These are phyloP conservation scores for Athelia psychrophila DNA, from an alignment of 1,284 basidiomycete species.

Conservation along the genomic window DNA sequence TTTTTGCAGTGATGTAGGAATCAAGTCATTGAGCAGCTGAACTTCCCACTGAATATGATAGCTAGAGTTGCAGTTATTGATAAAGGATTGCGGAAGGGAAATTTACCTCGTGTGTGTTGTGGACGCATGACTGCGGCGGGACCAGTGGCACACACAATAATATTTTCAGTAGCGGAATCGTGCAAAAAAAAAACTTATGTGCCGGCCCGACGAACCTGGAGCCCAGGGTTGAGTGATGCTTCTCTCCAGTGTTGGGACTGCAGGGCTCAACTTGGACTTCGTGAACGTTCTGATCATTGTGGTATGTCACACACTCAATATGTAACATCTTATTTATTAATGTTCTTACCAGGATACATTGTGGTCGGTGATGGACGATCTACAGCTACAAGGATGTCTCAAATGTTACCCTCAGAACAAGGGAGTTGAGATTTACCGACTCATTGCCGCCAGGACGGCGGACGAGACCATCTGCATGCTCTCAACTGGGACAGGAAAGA, in stretches of 20 bases:
- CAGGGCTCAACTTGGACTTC: slow-evolving; percentile 17
- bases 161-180: too few species aligned
- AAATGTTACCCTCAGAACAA: neutral
- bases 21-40: too few species aligned
- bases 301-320: slow-evolving; percentile 7
- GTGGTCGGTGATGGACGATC: neutral
- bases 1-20: too few species aligned
- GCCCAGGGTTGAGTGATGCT: slow-evolving; percentile 14
- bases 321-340: too few species aligned
- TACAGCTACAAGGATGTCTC: neutral
- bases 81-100: too few species aligned
- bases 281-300: slow-evolving; percentile 18
- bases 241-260: slow-evolving; percentile 13
- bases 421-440: neutral
- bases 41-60: too few species aligned
- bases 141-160: too few species aligned
- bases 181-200: too few species aligned
- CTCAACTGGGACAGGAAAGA: neutral
- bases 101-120: too few species aligned
- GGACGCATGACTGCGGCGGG: too few species aligned
- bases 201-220: too few species aligned
- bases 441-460: neutral
- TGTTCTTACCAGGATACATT: neutral
- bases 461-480: neutral
- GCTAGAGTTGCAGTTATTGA: too few species aligned